Base-by-base conservation (phyloP, 768 basidiomycete species). In the Lyophyllum semitale region DNA sequence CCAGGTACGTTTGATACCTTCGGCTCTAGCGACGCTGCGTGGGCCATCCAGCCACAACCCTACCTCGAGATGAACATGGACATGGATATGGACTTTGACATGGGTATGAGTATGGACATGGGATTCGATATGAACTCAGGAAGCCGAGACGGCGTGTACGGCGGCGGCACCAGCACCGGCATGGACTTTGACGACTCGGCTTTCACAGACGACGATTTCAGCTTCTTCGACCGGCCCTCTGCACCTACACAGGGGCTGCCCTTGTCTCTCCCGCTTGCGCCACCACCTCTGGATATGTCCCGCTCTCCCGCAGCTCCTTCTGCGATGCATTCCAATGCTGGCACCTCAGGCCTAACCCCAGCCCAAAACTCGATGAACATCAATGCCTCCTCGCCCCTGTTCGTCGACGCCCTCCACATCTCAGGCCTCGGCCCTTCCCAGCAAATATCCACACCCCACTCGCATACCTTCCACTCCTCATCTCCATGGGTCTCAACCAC, bases 181-280 rank as follows among this genome's bases (percentile, higher is more conserved):
- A 42, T 78, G 68, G 83, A 82, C 40, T 82, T 82, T 49, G 84
- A 86, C 30, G 81, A 84, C 20, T 20, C 57, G 2, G 79, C 76
- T 1, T 87, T 93, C 62, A 93, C 92, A 0, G 92, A 95, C 48
- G 92, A 93, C 52, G 92, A 95, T 68, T 95, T 94, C 68, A 88
- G 83, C 66, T 94, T 91, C 70, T 95, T 93, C 65, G 91, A 94
- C 64, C 77, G 77, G 23, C 85, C 84, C 0, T 73, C 79, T 41
- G 55, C 49, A 1, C 41, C 59, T 51, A 55, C 61, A 47, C 29
- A 56, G 18, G 41, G 43, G n/a, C 40, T 51, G 9, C 60, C 42
- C 18, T 12, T 15, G 33, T 35, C 33, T 7, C 33, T 35, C 12
- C 33, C 33, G 12, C 49, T 45, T 47, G 51, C 57, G 15, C 41